Base-by-base conservation (phyloP, 2,329 filamentous ascomycete genomes). In the Beauveria australis region DNA sequence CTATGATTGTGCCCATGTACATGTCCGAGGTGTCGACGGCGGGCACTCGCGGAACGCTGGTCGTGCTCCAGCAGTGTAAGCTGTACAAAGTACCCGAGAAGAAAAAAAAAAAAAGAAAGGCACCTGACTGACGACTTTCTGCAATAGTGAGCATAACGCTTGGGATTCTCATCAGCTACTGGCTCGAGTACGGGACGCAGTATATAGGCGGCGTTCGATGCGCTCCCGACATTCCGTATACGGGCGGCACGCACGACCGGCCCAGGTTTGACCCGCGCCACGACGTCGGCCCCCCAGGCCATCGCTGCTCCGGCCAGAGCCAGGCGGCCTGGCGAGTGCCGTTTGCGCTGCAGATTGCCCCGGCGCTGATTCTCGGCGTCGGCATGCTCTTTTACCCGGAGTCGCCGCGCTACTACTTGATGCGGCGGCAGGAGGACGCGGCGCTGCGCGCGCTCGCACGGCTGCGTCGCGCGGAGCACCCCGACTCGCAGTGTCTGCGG, bases 381-480 rank as follows among this genome's bases (percentile, higher is more conserved):
- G 83, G 83, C 41, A 80, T 87, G 68, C 63, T 84, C 58, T 75
- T 86, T 66, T 78, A 86, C 8, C 74, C 73, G 0, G 68, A 74
- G 47, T 73, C 73, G 1, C 73, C 73, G 2, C 69, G 73, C 2
- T 75, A 64, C 63, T 66, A 66, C 47, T 59, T 73, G 28, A 74
- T 75, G 69, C 66, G 64, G 10, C 62, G 66, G 49, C 62, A 68
- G 0, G 69, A 75, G 43, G 66, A 69, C 10, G 68, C 70, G 47
- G 72, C 73, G 1, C 66, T 73, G 4, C 43, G 59, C 6, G 66
- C 71, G 0, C 62, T 76, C 19, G 69, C 71, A 3, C 64, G 66
- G 43, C 63, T 76, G 14, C 72, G 74, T 1, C 69, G 70, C 1
- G 68, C 73, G 0, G 46, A 30, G 16, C 70, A 70, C 14, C 66